These are phyloP conservation scores for Houttuynia cordata DNA, from an alignment of 164 flowering plant genomes.

Conservation along the genomic window DNA sequence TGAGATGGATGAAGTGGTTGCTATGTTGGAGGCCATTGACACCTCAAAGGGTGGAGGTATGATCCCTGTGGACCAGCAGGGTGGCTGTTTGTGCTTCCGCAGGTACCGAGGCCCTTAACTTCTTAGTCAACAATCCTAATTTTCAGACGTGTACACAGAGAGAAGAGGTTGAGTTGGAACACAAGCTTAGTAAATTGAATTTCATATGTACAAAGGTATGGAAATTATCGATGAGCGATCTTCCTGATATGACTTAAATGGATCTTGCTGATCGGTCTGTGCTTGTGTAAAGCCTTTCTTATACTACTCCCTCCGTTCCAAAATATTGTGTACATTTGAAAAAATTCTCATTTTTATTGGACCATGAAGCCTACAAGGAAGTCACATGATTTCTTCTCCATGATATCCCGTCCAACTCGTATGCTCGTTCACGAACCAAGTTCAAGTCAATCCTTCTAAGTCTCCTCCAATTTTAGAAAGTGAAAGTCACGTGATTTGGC, in stretches of 20 bases:
- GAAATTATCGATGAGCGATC: neutral
- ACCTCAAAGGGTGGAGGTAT: constrained; percentile 89
- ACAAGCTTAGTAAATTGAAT: neutral
- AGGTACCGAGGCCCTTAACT: constrained; percentile 61
- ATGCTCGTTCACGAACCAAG: no score
- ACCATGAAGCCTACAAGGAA: no score
- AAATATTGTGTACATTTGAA: no score
- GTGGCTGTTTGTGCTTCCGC: constrained; percentile 76
- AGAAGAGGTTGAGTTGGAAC: neutral
- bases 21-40: constrained; percentile 79
- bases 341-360: no score
- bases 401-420: no score
- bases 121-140: no score
- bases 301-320: no score
- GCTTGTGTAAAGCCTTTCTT: neutral
- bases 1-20: constrained; percentile 92
- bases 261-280: neutral
- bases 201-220: neutral
- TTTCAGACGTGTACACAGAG: neutral
- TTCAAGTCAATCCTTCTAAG: no score
- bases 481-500: no score
- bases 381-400: no score
- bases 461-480: no score
- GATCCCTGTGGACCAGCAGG: constrained; percentile 67
- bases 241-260: neutral